Evolutionary conservation across 176 grass and related monocot species (phyloP), one percentile per base, ranked within the genome.

Genomic region (Eragrostis nindensis): DNA sequence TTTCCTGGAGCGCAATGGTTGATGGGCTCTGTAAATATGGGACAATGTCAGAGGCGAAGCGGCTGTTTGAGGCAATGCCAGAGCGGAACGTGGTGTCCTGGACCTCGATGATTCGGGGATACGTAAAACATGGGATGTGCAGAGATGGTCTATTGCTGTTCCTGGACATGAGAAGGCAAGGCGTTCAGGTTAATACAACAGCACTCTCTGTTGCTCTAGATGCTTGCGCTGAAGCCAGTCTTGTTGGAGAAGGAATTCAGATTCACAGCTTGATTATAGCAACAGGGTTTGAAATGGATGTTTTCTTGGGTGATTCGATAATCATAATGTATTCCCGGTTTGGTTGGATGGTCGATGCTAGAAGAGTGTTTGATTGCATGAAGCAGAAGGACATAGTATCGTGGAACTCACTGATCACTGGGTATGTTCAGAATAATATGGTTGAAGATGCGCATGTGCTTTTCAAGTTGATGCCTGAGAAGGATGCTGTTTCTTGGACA

Each of bases 401-500:
- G 10, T 94, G 92, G 92, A 94, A 91, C 78, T 94, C 92, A 10
- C 64, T 94, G 76, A 77, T 94, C 42, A 77, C 82, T 17, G 92
- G 85, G 18, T 94, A 94, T 29, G 48, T 91, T 80, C 83, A 78
- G 76, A 68, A 86, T 69, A 26, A 84, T 64, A 71, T 82, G 66
- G 61, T 94, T 27, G 88, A 94, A 78, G 88, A 90, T 45, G 92
- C 83, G 29, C 62, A 91, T 66, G 80, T 71, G 27, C 72, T 94
- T 24, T 94, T 94, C 74, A 85, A 94, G 45, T 64, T 82, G 59
- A 94, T 94, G 92, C 88, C 88, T 0, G 80, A 88, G 62, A 91
- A 71, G 83, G 92, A 94, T 81, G 74, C 38, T 84, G 80, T 94
- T 84, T 94, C 92, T 67, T 94, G 92, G 88, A 94, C 92, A 39